Base-by-base conservation (phyloP, 257 asterid species). In the Solanum clarkiae region DNA sequence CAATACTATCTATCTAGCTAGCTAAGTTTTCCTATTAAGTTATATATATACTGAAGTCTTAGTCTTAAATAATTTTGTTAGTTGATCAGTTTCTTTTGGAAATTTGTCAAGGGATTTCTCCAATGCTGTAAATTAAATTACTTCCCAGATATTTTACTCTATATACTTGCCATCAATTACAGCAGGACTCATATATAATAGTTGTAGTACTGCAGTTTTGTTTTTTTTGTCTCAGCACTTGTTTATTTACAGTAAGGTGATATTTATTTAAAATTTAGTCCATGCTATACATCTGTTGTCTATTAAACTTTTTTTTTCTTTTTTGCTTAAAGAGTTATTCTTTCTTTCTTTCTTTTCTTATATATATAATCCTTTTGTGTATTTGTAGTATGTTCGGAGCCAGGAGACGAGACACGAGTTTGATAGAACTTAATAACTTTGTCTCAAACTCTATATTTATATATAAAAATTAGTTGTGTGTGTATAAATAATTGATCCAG, bases 1-100 rank as follows among this genome's bases (percentile, higher is more conserved):
- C 63, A 77, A 77, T 51, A 77, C 45, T 77, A 77, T 63, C 82
- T 77, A 77, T 17, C 82, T 49, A 51, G 44, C 82, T 77, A 8
- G 82, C 45, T 79, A 79, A 3, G 65, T 79, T 77, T 26, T 77
- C 63, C 51, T 24, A 77, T 77, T 77, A 51, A 14, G 24, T 53
- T 53, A 75, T 75, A 36, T 47, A 49, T 17, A 77, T 20, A 71
- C 2, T 72, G 20, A 53, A 29, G 82, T 79, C 11, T 16, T 77
- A 79, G 45, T 77, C 62, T 26, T 8, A 24, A 77, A 77, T 77
- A 77, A 53, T 53, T 77, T 53, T 16, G 82, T 24, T 77, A 77
- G 17, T 26, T 26, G 29, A 14, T 77, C 45, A 53, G 44, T 75
- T 51, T 77, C 6, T 53, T 26, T 77, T 53, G 82, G 7, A 53